Evolutionary conservation across 2,329 filamentous ascomycete species (phyloP), one percentile per base, ranked within the genome.

Genomic region (Periconia digitata): DNA sequence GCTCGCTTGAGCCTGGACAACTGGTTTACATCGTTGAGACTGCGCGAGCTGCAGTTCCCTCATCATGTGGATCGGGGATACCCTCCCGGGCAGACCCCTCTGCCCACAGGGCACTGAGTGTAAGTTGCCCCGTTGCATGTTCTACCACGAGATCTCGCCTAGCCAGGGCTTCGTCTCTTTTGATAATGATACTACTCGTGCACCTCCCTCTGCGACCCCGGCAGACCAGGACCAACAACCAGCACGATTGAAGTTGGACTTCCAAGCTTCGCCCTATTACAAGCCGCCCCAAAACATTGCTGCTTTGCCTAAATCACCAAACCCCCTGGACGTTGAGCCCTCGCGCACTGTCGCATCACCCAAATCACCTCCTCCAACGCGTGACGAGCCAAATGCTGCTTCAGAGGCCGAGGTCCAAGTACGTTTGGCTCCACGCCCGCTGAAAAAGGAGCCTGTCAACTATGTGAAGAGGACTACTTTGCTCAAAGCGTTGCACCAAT

Each of bases 401-500:
- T 37, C 50, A 13, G 50, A 58, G 24, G 51, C 59, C 7, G 84
- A 88, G 70, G 69, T 43, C 43, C 56, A 59, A 37, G 61, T 71
- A 12, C 21, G 75, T 16, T 77, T 92, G 29, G 88, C 88, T 55
- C 88, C 88, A 41, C 82, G 87, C 6, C 76, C 84, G 34, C 74
- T 92, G 2, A 77, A 79, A 47, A 72, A 72, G 43, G 73, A 74
- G 37, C 75, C 76, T n/a, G 73, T 67, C 10, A 62, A 66, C 58
- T 67, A 63, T 18, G 56, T 60, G 6, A 63, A 54, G 56, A 63
- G 56, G 63, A 60, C 64, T 12, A 40, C 64, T 58, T 23, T 74
- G 47, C 67, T 92, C 20, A 82, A 81, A 54, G 75, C 84, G 55
- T 72, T 92, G 1, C 83, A 91, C 61, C 75, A 79, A 12, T 81